phyloP scores from a whole-genome alignment of 768 basidiomycete species.

The Phlebiopsis flavidoalba region DNA sequence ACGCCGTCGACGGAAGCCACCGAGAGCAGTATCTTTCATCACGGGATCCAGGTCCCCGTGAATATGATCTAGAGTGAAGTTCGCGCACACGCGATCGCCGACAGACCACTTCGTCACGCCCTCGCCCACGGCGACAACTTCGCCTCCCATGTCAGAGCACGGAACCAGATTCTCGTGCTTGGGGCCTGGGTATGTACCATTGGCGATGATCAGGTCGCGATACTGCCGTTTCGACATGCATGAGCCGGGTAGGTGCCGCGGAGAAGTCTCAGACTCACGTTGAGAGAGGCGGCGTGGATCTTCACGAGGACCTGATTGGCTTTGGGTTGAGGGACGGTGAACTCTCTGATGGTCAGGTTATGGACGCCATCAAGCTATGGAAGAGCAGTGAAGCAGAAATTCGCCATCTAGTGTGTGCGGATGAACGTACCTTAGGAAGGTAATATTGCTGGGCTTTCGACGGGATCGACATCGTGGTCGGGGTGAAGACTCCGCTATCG shows the following conservation, averaged over 20 bases:
- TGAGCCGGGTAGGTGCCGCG: not conserved
- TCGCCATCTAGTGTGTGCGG: not conserved
- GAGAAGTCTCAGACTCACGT: slow-evolving; percentile 18
- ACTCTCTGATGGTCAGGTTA: slow-evolving; percentile 24
- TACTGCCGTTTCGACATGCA: slow-evolving; percentile 28
- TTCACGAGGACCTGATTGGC: slow-evolving; percentile 50
- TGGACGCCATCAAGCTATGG: slow-evolving; percentile 22
- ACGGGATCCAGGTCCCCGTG: slow-evolving; percentile 37
- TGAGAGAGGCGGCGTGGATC: slow-evolving; percentile 51
- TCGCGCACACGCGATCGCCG: slow-evolving; percentile 53
- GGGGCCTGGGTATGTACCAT: not conserved
- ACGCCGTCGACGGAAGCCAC: slow-evolving; percentile 47
- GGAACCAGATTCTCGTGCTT: slow-evolving; percentile 11
- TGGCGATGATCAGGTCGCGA: slow-evolving; percentile 22
- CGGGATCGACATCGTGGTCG: not conserved
- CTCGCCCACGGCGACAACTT: slow-evolving; percentile 41
- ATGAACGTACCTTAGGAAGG: slow-evolving; percentile 6
- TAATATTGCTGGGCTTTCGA: slow-evolving; percentile 9
- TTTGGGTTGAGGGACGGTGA: slow-evolving; percentile 28
- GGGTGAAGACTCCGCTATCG: too few species aligned
- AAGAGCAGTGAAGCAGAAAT: not conserved
- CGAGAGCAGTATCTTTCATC: slow-evolving; percentile 34
- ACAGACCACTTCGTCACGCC: slow-evolving; percentile 41
- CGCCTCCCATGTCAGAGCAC: slow-evolving; percentile 51
- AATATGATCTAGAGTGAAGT: slow-evolving; percentile 44